These are phyloP conservation scores for Purshia tridentata DNA, from an alignment of 306 rosid species.

Conservation along the genomic window DNA sequence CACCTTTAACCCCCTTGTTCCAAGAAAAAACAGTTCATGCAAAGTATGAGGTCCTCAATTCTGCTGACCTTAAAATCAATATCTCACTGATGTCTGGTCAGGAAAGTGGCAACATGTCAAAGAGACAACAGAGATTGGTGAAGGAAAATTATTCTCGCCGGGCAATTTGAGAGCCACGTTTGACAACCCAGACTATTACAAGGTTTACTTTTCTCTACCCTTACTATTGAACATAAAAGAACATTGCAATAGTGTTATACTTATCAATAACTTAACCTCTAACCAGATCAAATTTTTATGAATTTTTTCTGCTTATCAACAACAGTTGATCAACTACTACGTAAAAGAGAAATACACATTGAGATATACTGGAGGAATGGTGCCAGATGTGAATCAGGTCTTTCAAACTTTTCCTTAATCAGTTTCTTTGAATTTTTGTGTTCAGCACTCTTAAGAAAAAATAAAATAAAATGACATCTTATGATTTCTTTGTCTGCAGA, in stretches of 20 bases:
- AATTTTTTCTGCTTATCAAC: not conserved
- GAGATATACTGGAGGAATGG: constrained; percentile 99
- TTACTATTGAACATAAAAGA: too few species aligned
- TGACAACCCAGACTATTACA: constrained; percentile 78
- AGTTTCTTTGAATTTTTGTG: not conserved
- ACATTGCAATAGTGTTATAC: not conserved
- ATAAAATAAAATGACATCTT: not conserved
- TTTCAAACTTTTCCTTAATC: constrained; percentile 2
- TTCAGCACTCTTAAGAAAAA: not conserved
- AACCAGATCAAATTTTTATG: not conserved
- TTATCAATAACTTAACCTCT: not conserved
- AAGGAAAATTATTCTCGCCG: constrained; percentile 95
- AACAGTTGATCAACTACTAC: constrained; percentile 80
- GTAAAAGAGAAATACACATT: constrained; percentile 86
- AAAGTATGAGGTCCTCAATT: not conserved
- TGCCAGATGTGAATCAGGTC: constrained; percentile 98
- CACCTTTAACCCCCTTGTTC: not conserved
- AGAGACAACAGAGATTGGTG: constrained; percentile 87
- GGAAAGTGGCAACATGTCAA: constrained; percentile 99
- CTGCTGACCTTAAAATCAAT: not conserved
- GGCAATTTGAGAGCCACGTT: constrained; percentile 97
- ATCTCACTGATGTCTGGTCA: constrained; percentile 28
- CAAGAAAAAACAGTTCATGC: not conserved
- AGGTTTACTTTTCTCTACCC: constrained; percentile 42
- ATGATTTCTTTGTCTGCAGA: constrained; percentile 36